Evolutionary conservation across 192 early-diverging fungal genomes (phyloP), one percentile per base, ranked within the genome.

Genomic region (Gryganskiella cystojenkinii): DNA sequence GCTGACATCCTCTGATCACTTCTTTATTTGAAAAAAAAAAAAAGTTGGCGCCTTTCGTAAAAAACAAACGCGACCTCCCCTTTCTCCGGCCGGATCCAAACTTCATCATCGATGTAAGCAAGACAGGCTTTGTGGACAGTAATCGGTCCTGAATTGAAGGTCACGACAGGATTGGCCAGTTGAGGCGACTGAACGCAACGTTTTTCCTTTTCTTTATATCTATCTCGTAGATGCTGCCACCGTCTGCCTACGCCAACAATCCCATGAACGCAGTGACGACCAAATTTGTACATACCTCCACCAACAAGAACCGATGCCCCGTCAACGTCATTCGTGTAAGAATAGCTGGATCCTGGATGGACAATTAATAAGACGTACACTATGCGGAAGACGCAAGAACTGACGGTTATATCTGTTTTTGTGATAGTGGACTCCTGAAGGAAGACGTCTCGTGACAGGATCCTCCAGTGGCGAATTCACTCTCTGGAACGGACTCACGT

Each of bases 391-490:
- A n/a, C n/a, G n/a, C n/a, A n/a, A n/a, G n/a, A n/a, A n/a, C n/a
- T n/a, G n/a, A n/a, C n/a, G n/a, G n/a, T n/a, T n/a, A n/a, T n/a
- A n/a, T 13, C 22, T 64, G 22, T 15, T 30, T 43, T n/a, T 14
- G 11, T 45, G 62, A 17, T 51, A 93, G 87, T 99, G 96, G 96
- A 97, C 94, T 17, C 98, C 98, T 1, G 98, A 99, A 76, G 96
- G 96, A 20, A 83, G 98, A 20, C 88, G 96, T 33, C 80, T 99
- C 11, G 93, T 98, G 17, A 98, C 98, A 3, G 98, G 96, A 11
- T 92, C 95, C 0, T 94, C 95, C 0, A 91, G 87, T 67, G 98
- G 98, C 14, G 96, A 98, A 80, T 95, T 99, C 60, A 99, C 96
- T 3, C 81, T 98, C 28, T 99, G 98, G 98, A 98, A 95, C 72